phyloP scores from a whole-genome alignment of 2,329 filamentous ascomycete species.

The Podosphaera aphanis region DNA sequence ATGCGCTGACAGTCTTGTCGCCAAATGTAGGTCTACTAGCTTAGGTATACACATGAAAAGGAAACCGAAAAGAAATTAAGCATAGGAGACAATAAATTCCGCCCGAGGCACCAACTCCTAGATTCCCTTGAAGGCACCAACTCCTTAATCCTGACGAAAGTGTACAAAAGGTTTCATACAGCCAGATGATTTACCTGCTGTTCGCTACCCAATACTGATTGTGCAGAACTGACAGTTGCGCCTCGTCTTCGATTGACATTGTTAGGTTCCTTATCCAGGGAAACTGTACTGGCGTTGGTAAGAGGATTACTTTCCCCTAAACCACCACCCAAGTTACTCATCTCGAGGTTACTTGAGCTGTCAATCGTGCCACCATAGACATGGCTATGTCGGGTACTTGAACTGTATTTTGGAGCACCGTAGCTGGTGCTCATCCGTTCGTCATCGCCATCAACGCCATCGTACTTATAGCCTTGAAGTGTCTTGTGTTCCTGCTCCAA shows the following conservation, averaged over 20 bases:
- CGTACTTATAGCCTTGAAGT: conserved; percentile 19
- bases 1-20: too few relatives aligned
- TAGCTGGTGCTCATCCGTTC: neutral
- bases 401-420: neutral
- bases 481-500: conserved; percentile 24
- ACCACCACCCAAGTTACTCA: neutral
- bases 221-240: neutral
- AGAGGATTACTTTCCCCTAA: neutral
- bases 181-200: neutral
- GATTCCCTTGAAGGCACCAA: too few relatives aligned
- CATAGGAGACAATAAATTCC: too few relatives aligned
- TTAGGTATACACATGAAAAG: too few relatives aligned
- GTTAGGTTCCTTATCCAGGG: neutral
- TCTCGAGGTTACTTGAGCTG: neutral
- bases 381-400: neutral
- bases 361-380: neutral
- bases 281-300: neutral
- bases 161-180: too few relatives aligned
- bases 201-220: neutral
- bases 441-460: neutral
- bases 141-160: too few relatives aligned
- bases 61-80: too few relatives aligned
- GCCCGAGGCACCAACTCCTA: too few relatives aligned
- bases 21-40: too few relatives aligned
- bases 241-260: neutral